phyloP scores from a whole-genome alignment of 2,329 filamentous ascomycete genomes.

The Fonsecaea monophora region DNA sequence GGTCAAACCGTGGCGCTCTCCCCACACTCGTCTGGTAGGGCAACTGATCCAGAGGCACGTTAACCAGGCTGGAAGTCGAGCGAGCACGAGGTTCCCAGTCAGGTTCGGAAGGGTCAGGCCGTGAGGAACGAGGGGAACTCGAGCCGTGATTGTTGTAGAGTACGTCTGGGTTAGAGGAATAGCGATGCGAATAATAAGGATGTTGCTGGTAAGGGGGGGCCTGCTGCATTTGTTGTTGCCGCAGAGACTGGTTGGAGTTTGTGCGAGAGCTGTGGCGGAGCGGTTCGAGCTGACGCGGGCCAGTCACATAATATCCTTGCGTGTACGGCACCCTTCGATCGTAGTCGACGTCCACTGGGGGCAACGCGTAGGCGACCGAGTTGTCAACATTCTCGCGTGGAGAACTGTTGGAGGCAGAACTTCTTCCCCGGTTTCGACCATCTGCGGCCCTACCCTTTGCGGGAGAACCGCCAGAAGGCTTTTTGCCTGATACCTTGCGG shows the following conservation, averaged over 20 bases:
- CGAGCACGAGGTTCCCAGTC: constrained; percentile 54
- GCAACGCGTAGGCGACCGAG: constrained; percentile 27
- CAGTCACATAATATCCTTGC: constrained; percentile 51
- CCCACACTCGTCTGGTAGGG: constrained; percentile 45
- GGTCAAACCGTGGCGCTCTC: constrained; percentile 40
- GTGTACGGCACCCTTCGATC: constrained; percentile 56
- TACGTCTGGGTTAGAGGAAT: constrained; percentile 47
- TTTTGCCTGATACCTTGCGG: constrained; percentile 37
- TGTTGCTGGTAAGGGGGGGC: constrained; percentile 40
- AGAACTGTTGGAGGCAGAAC: constrained; percentile 31
- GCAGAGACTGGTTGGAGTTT: constrained; percentile 49
- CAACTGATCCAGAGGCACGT: constrained; percentile 44
- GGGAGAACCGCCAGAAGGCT: constrained; percentile 35
- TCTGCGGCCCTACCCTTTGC: constrained; percentile 32
- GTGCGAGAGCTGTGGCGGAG: constrained; percentile 53
- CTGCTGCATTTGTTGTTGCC: constrained; percentile 42
- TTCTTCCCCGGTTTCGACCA: constrained; percentile 32
- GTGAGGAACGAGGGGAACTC: constrained; percentile 45
- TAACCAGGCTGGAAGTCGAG: constrained; percentile 45
- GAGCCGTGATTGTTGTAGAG: constrained; percentile 44
- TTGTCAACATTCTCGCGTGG: constrained; percentile 34
- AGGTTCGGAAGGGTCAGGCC: constrained; percentile 58
- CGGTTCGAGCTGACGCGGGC: constrained; percentile 44
- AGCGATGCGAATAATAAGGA: constrained; percentile 41
- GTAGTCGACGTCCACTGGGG: constrained; percentile 44